Evolutionary conservation across 345 rosid species (phyloP), one percentile per base, ranked within the genome.

Genomic region (Populus deltoides): DNA sequence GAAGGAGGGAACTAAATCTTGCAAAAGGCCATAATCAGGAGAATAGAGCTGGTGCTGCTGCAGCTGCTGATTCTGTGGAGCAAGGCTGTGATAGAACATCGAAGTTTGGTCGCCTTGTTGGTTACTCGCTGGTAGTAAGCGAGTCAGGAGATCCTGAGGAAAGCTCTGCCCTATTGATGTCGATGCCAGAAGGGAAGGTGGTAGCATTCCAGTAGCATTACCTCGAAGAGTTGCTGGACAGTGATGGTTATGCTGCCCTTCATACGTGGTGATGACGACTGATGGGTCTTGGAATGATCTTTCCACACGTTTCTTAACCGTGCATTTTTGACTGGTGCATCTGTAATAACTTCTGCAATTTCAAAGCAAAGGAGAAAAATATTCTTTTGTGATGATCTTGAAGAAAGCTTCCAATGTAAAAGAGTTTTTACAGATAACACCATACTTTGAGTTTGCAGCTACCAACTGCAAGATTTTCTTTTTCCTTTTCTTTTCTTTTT

Each of bases 251-350:
- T 94, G 98, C 77, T 90, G 92, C 10, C 98, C 95, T 74, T 94
- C 98, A 31, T 93, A 94, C 8, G 97, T 94, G 51, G 98, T 94
- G 77, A 93, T 88, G 77, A 94, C 97, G 35, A 85, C 84, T n/a
- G 98, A 82, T 51, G 97, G 97, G 79, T 94, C 97, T 79, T 93
- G 87, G 76, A 81, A 91, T 15, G 98, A 94, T 67, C 97, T 90
- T 81, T 94, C 98, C n/a, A 94, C 95, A 1, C 97, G 80, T 74
- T 94, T 93, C 93, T 94, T 94, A 39, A 94, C 98, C 1, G 81
- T 88, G 83, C 97, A 94, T 77, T 85, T 90, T 83, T 91, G 97
- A 3, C 90, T 93, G 7, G 98, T 94, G 90, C 98, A 94, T 82
- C 97, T 81, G 73, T 94, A 94, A 81, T 94, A 94, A 83, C 98